Evolutionary conservation across 78 protist species (phyloP).

Genomic region (Monocercomonoides exilis): DNA sequence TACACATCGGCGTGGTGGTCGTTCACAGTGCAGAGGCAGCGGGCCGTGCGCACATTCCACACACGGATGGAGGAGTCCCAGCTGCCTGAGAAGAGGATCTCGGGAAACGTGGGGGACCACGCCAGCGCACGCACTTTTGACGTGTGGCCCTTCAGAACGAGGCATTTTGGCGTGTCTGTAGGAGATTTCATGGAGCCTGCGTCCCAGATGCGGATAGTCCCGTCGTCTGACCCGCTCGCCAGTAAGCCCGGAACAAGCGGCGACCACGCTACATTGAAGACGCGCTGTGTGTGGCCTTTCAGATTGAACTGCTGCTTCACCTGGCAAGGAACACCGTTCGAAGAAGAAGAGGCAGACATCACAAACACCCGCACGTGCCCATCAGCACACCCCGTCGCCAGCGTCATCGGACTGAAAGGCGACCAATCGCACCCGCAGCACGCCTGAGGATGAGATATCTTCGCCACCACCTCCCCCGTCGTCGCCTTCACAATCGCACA

Average conservation of each 20-base stretch:
- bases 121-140: constrained; percentile 24
- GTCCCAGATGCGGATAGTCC: constrained; percentile 65
- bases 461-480: not conserved
- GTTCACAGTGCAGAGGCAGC: constrained; percentile 14
- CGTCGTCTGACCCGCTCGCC: constrained; percentile 66
- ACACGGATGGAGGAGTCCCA: constrained; percentile 48
- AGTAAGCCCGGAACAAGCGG: constrained; percentile 34
- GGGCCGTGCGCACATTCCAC: constrained; percentile 17
- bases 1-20: constrained; percentile 53
- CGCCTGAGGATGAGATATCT: not conserved
- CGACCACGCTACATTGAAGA: constrained; percentile 30
- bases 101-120: constrained; percentile 32
- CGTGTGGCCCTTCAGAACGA: constrained; percentile 21
- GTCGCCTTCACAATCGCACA: too few relatives aligned
- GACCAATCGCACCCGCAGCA: not conserved
- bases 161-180: not conserved
- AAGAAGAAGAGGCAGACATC: not conserved
- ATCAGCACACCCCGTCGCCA: constrained; percentile 21
- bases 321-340: not conserved
- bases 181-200: constrained; percentile 52
- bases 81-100: constrained; percentile 26
- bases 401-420: not conserved
- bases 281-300: not conserved
- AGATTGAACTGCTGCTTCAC: not conserved
- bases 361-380: constrained; percentile 21